These are phyloP conservation scores for Zymoseptoria passerinii DNA, from an alignment of 2,329 filamentous ascomycete species.

Conservation along the genomic window DNA sequence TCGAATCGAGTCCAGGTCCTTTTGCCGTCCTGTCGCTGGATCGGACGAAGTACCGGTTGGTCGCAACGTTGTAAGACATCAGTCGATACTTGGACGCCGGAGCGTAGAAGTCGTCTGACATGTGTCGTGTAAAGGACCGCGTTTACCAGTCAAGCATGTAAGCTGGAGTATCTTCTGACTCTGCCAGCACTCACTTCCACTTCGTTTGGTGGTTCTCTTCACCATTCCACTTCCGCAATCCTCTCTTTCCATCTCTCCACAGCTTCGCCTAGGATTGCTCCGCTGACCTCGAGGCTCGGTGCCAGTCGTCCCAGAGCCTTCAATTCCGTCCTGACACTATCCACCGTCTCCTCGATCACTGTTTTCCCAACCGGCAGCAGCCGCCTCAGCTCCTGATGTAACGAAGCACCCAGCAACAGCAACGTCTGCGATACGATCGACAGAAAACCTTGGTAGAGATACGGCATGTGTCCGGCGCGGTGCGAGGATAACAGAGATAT, in stretches of 20 bases:
- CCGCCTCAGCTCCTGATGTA: constrained; percentile 62
- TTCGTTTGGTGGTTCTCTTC: neutral
- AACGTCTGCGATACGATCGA: constrained; percentile 76
- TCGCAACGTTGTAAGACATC: no score
- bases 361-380: constrained; percentile 49
- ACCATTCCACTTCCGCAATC: constrained; percentile 1
- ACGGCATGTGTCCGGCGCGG: constrained; percentile 75
- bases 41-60: no score
- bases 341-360: constrained; percentile 66
- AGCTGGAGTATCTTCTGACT: neutral
- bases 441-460: constrained; percentile 76
- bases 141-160: neutral
- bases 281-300: constrained; percentile 65
- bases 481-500: constrained; percentile 71
- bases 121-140: no score
- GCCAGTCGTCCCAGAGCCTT: constrained; percentile 66
- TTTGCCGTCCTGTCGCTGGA: no score
- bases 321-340: constrained; percentile 67
- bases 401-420: constrained; percentile 74
- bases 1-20: no score
- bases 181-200: neutral
- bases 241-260: constrained; percentile 60
- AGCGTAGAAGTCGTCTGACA: no score
- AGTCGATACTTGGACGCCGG: no score
- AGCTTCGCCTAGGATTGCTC: constrained; percentile 73